Conservation (phyloP, 2,329 filamentous ascomycete species). For the Alternaria sp. region DNA sequence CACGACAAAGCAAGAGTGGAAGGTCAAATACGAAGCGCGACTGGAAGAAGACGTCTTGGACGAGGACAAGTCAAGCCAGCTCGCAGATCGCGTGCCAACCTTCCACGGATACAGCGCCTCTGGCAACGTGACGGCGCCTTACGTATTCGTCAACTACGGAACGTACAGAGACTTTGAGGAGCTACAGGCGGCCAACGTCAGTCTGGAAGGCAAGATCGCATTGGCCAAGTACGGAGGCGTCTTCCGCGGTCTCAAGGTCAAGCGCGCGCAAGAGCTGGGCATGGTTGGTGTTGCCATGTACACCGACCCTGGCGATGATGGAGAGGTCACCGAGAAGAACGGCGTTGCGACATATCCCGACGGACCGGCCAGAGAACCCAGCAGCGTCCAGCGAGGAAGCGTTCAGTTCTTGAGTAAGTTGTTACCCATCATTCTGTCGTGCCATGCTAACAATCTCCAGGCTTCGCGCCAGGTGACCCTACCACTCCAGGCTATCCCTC, state of each 20-base stretch:
- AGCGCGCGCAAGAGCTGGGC: constrained; percentile 87
- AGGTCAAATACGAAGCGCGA: constrained; percentile 77
- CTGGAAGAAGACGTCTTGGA: constrained; percentile 84
- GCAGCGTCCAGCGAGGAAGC: constrained; percentile 88
- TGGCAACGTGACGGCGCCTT: constrained; percentile 87
- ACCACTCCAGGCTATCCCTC: constrained; percentile 95
- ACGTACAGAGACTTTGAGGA: constrained; percentile 87
- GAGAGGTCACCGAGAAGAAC: constrained; percentile 78
- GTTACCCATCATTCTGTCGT: background rate
- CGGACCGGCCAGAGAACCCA: constrained; percentile 85
- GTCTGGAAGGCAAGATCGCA: constrained; percentile 83
- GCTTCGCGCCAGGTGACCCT: constrained; percentile 71
- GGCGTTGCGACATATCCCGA: constrained; percentile 81
- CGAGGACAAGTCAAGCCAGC: constrained; percentile 78
- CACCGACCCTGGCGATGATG: constrained; percentile 88
- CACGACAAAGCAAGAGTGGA: constrained; percentile 54
- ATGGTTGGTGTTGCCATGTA: constrained; percentile 88
- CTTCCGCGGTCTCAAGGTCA: constrained; percentile 90
- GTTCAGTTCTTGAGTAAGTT: constrained; percentile 64
- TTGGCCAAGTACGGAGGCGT: constrained; percentile 84
- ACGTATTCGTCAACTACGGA: constrained; percentile 91
- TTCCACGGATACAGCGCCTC: constrained; percentile 95
- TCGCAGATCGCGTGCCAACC: constrained; percentile 77
- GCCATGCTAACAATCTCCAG: constrained; percentile 45
- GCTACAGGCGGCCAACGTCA: constrained; percentile 74